Evolutionary conservation across 768 basidiomycete genomes (phyloP).

Genomic region (Fomitopsis serialis): DNA sequence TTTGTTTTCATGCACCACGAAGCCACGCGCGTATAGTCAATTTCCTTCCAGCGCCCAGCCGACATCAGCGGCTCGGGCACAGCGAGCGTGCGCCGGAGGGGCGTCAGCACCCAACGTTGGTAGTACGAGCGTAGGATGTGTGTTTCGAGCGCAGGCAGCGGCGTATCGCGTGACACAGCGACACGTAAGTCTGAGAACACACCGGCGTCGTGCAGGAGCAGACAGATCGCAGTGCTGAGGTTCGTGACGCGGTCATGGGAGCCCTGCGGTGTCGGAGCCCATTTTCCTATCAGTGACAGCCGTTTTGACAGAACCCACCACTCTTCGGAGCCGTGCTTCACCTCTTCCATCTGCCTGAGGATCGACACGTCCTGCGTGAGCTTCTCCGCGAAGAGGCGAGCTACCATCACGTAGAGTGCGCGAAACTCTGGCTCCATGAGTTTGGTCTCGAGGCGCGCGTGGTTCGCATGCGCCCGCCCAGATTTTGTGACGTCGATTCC

Average conservation of each 20-base stretch:
- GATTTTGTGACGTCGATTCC: slow-evolving; percentile 8
- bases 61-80: slow-evolving; percentile 64
- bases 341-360: slow-evolving; percentile 28
- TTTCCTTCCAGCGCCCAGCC: slow-evolving; percentile 49
- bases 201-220: slow-evolving; percentile 42
- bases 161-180: slow-evolving; percentile 15
- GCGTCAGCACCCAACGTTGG: slow-evolving; percentile 54
- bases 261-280: slow-evolving; percentile 57
- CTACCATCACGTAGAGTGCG: slow-evolving; percentile 58
- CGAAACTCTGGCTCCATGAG: slow-evolving; percentile 46
- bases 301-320: slow-evolving; percentile 30
- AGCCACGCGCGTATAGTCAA: slow-evolving; percentile 53
- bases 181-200: slow-evolving; percentile 11
- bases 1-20: slow-evolving; percentile 60
- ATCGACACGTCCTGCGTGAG: slow-evolving; percentile 43
- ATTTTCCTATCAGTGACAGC: slow-evolving; percentile 60
- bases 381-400: slow-evolving; percentile 52
- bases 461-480: slow-evolving; percentile 20
- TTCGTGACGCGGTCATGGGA: slow-evolving; percentile 62
- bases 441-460: slow-evolving; percentile 35
- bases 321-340: slow-evolving; percentile 22
- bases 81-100: slow-evolving; percentile 39
- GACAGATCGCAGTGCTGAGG: slow-evolving; percentile 56
- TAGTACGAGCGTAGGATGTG: slow-evolving; percentile 50
- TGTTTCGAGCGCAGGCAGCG: slow-evolving; percentile 31